Percentiles rank a stretch among this genome's conserved stretches.
Evolutionary conservation across 306 rosid genomes (phyloP).

Genomic region (Hippophae tibetana): DNA sequence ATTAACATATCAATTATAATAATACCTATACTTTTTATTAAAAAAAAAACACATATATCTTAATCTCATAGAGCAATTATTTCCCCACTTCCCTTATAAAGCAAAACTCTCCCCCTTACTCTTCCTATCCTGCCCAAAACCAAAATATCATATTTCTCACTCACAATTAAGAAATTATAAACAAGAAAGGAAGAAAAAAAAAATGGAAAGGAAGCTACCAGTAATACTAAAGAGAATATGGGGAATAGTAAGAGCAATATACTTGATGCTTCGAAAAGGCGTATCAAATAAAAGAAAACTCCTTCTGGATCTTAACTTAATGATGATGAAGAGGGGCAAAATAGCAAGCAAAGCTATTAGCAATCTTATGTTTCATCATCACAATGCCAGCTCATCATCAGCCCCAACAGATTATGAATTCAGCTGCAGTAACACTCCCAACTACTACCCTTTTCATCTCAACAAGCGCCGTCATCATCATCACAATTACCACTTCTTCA

Average conservation of each 20-base stretch:
- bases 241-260: constrained; percentile 47
- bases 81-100: no score
- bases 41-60: no score
- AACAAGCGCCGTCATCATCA: constrained; percentile 38
- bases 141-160: no score
- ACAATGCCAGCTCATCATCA: constrained; percentile 18
- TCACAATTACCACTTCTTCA: constrained; percentile 27
- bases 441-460: constrained; percentile 17
- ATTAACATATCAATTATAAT: no score
- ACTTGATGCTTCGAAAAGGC: constrained; percentile 65
- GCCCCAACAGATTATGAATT: constrained; percentile 64
- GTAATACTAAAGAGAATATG: constrained; percentile 44
- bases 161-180: no score
- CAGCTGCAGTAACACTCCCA: constrained; percentile 84
- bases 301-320: constrained; percentile 49
- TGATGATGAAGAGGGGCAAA: constrained; percentile 79
- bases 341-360: constrained; percentile 71
- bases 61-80: no score
- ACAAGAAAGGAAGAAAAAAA: no score
- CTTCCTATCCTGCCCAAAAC: no score
- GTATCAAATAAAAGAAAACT: constrained; percentile 45
- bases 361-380: constrained; percentile 55
- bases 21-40: no score
- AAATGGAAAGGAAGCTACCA: constrained; percentile 26
- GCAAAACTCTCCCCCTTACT: no score